Evolutionary conservation across 2,329 filamentous ascomycete genomes (phyloP), one percentile per base, ranked within the genome.

Genomic region (Orbilia brochopaga): DNA sequence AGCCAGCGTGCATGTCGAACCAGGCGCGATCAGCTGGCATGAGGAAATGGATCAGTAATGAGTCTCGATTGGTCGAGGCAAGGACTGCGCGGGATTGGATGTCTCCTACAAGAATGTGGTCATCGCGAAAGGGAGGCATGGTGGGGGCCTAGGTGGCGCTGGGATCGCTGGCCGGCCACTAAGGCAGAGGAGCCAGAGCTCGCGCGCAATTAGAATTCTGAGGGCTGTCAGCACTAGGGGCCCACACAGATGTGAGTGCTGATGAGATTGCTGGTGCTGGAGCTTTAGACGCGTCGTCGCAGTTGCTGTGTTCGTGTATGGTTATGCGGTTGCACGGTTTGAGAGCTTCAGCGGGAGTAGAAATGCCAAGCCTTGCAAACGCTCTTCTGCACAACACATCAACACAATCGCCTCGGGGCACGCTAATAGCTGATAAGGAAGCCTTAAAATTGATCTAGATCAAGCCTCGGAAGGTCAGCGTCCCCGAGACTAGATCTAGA

Each of bases 1-100:
- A 75, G 92, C 92, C 82, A 96, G 87, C 69, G 92, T 96, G 75
- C 88, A 93, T 81, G 90, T 88, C 79, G 92, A 96, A 78, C 92
- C 92, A 35, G 90, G 89, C 80, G 88, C 89, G 81, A 92, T 87
- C 79, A 92, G 82, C 82, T 83, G 73, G 37, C 24, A 24, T 11
- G 15, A 52, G 21, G 15, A 6, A 23, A 32, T 7, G 13, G n/a
- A 48, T 23, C 52, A 69, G 67, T 44, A 35, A 54, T 44, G 42
- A n/a, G 17, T 27, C 27, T 7, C 17, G 42, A 7, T 17, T 21
- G 56, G 10, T 13, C 40, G 17, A 17, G 15, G 37, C 17, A 2
- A 30, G 40, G 46, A 17, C 37, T 7, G 11, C 17, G 52, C 17
- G 23, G 32, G 55, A 21, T 44, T 13, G 24, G 15, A 40, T 19